phyloP scores from a whole-genome alignment of 2,329 filamentous ascomycete genomes.

The Ampelomyces quisqualis region DNA sequence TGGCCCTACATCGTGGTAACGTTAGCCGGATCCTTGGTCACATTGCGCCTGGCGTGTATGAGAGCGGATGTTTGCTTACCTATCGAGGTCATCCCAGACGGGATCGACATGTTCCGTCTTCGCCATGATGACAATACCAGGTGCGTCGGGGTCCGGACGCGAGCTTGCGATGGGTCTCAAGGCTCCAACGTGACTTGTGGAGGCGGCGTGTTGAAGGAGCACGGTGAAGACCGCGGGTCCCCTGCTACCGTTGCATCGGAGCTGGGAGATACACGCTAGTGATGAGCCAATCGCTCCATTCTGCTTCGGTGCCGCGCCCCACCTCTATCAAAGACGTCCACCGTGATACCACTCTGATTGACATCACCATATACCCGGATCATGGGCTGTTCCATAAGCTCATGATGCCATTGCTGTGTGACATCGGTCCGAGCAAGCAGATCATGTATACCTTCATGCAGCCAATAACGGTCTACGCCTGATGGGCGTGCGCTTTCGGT shows the following conservation, averaged over 20 bases:
- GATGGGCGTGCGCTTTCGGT: constrained; percentile 21
- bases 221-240: constrained; percentile 28
- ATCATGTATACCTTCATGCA: constrained; percentile 4
- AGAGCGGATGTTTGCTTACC: constrained; percentile 55
- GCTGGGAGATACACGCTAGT: constrained; percentile 20
- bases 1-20: constrained; percentile 44
- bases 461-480: constrained; percentile 16
- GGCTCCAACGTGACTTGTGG: constrained; percentile 39
- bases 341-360: constrained; percentile 35
- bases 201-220: constrained; percentile 35
- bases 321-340: constrained; percentile 25
- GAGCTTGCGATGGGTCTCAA: constrained; percentile 28
- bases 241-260: constrained; percentile 39
- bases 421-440: constrained; percentile 20
- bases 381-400: constrained; percentile 11
- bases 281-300: background rate
- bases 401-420: constrained; percentile 23
- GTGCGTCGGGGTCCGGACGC: constrained; percentile 25
- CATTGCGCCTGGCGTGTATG: constrained; percentile 26
- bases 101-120: constrained; percentile 49
- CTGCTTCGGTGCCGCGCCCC: constrained; percentile 4
- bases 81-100: constrained; percentile 72
- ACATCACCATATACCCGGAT: constrained; percentile 16
- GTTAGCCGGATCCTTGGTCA: constrained; percentile 38
- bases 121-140: constrained; percentile 56